Base-by-base conservation (phyloP, 2,329 filamentous ascomycete species). In the Huntiella decipiens region DNA sequence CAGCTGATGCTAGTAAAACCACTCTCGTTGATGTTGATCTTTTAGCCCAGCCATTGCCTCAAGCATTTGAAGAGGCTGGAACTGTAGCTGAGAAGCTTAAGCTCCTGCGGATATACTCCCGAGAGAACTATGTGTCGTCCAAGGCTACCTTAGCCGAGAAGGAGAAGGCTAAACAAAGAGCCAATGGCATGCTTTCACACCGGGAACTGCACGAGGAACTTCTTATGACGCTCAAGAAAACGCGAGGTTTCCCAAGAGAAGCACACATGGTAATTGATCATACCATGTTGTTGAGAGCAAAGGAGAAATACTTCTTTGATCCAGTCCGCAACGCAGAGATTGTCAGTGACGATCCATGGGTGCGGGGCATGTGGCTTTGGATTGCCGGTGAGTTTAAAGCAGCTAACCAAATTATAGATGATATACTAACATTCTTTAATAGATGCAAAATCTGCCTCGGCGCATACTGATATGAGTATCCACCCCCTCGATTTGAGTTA, bases 331-430 rank as follows among this genome's bases (percentile, higher is more conserved):
- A 91, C 54, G 70, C 71, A 51, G 61, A 68, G 4, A 70, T 87
- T n/a, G 69, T 82, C 1, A 65, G 68, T 4, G 80, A 84, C 50
- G 78, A 87, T 54, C 73, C 72, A 28, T 83, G 81, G 73, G 64
- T 88, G n/a, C 70, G 76, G 48, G 79, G 82, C 47, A 64, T 82
- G n/a, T 92, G 84, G 84, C 72, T 75, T 40, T 83, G 82, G 68
- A 67, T 87, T 41, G 68, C 72, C 49, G 74, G 80, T 76, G 55
- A 56, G 65, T 67, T 8, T 34, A 10, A 10, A 10, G 5, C 44
- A 32, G 11, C 41, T 35, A 13, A 28, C 8, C 34, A 31, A 13
- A 38, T 47, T 28, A 7, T 7, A 40, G 13, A 19, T 32, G 6
- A 12, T 13, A 7, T 38, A 28, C 34, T 1, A 22, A 10, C 13